phyloP scores from a whole-genome alignment of 1,139 yeast species.

The Suzukiozyma palmioleophila region DNA sequence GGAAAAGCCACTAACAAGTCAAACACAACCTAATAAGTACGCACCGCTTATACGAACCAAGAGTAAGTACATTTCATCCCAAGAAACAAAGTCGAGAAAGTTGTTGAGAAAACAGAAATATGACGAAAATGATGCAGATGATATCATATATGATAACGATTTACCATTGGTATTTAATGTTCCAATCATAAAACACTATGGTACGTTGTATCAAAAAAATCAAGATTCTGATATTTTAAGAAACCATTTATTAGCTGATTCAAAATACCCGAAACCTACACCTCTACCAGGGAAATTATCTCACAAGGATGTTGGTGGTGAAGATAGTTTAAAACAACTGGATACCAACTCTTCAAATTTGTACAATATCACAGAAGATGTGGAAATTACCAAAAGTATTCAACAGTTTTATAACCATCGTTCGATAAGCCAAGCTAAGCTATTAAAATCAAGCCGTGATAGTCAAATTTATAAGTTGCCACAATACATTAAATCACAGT shows the following conservation, averaged over 20 bases:
- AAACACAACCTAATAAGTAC: conserved; percentile 2
- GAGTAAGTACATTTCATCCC: conserved; percentile 30
- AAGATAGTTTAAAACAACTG: conserved; percentile 8
- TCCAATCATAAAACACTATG: conserved; percentile 38
- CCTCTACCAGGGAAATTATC: conserved; percentile 35
- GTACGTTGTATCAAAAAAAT: conserved; percentile 27
- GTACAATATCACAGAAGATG: conserved; percentile 22
- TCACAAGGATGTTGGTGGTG: neutral
- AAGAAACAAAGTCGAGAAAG: conserved; percentile 38
- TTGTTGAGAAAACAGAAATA: conserved; percentile 37
- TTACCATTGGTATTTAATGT: conserved; percentile 42
- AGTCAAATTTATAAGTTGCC: conserved; percentile 37
- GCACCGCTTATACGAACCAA: conserved; percentile 29
- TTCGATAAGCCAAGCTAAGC: conserved; percentile 30
- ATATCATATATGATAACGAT: conserved; percentile 36
- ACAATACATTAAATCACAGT: conserved; percentile 35
- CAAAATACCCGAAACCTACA: conserved; percentile 19
- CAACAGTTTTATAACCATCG: conserved; percentile 36
- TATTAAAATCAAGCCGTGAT: conserved; percentile 29
- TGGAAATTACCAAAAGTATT: conserved; percentile 32
- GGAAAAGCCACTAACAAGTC: conserved; percentile 1
- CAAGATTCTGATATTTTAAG: conserved; percentile 10
- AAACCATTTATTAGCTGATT: conserved; percentile 24
- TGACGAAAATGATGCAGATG: conserved; percentile 43
- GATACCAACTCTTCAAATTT: conserved; percentile 7